Evolutionary conservation across 768 basidiomycete genomes (phyloP), one percentile per base, ranked within the genome.

Genomic region (Phanerochaete sordida): DNA sequence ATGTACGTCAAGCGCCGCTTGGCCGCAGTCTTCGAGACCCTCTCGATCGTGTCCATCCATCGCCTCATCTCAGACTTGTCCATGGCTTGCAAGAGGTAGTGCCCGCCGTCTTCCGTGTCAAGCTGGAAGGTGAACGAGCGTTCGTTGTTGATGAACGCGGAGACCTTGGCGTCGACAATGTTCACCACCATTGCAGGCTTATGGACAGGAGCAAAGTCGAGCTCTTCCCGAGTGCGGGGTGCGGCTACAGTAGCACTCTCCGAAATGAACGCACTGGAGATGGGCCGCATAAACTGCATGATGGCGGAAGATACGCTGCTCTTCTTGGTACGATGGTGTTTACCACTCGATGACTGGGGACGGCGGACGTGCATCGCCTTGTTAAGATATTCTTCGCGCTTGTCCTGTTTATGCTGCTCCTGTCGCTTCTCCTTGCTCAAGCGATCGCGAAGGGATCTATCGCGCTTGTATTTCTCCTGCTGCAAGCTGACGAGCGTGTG

Each of bases 31-130:
- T 84, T 87, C 26, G 90, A 84, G 43, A 90, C 84, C 37, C 83
- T 80, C 37, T 80, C 81, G 62, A 95, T 86, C 26, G 84, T 86
- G 19, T 87, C 85, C 56, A 92, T 79, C 93, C 93, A 95, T 65
- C 80, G 85, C 56, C 70, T 76, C 85, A 91, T 86, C 64, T 93
- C 91, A 39, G 79, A 77, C 69, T 81, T 84, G 65, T 81, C 85
- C 35, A 83, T 72, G 0, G 90, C 87, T 70, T 95, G 93, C 16
- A 94, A 73, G 33, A 93, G 71, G 66, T 91, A 92, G 66, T 87
- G 87, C 0, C 90, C 91, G 8, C 93, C 93, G 68, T 94, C 92
- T 69, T 94, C 93, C 0, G 91, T 90, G 66, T 90, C 85, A 46
- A 95, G 77, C 67, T 89, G 84, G 77, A 94, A 91, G 51, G 84